A percentile compares a stretch with the other conserved stretches of the same genome.
Conservation (phyloP, 2,329 filamentous ascomycete species). For the Diaporthe nobilis region DNA sequence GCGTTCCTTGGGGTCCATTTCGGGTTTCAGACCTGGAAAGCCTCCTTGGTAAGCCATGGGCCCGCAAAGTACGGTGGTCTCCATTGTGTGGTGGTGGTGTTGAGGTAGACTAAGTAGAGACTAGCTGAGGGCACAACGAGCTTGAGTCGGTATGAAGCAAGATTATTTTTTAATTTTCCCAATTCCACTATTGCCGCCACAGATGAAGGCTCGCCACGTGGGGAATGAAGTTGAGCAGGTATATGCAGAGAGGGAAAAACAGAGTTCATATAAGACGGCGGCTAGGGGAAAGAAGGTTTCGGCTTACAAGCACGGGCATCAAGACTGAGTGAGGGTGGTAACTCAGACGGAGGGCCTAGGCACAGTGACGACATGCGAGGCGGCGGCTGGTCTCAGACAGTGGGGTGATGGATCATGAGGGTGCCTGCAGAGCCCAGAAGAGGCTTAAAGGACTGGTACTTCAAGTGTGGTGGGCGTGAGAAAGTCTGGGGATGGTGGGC, state of each 20-base stretch:
- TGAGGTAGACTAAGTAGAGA: neutral
- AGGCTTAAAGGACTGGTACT: neutral
- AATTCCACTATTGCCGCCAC: neutral
- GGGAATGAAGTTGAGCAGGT: neutral
- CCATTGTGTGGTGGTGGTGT: conserved; percentile 21
- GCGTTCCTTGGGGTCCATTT: conserved; percentile 75
- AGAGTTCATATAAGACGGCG: conserved; percentile 23
- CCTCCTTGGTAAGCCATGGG: conserved; percentile 42
- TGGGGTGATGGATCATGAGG: conserved; percentile 26
- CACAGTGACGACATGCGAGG: conserved; percentile 40
- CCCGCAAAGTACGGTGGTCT: conserved; percentile 29
- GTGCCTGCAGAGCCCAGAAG: neutral
- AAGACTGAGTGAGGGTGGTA: neutral
- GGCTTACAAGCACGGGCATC: conserved; percentile 28
- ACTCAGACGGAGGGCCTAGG: conserved; percentile 2
- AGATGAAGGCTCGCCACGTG: neutral
- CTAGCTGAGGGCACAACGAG: neutral
- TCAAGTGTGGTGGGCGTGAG: neutral
- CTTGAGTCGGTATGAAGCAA: neutral
- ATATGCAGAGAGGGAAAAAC: neutral
- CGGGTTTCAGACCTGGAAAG: conserved; percentile 46
- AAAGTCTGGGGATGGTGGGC: neutral
- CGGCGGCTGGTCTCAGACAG: conserved; percentile 33
- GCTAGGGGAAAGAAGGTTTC: neutral
- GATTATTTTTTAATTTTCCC: neutral